These are phyloP conservation scores for Suillus subluteus DNA, from an alignment of 768 basidiomycete genomes.

Conservation along the genomic window DNA sequence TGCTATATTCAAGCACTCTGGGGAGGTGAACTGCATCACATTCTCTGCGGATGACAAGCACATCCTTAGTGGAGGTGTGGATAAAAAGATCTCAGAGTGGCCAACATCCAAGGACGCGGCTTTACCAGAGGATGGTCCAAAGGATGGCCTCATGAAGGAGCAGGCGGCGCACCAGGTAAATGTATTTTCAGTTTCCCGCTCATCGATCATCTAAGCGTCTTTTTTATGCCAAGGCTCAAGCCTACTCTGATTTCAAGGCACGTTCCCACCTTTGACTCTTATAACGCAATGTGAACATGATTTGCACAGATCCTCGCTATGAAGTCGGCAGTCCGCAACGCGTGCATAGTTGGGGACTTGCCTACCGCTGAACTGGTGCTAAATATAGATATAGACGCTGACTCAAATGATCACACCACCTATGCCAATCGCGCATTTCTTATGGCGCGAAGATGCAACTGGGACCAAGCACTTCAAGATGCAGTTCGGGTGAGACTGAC, in stretches of 20 bases:
- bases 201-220: background rate
- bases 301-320: background rate
- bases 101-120: no score
- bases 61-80: no score
- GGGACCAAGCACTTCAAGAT: background rate
- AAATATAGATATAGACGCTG: background rate
- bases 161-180: no score
- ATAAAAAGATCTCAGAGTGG: no score
- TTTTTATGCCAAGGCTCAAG: background rate
- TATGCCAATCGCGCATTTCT: background rate
- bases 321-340: background rate
- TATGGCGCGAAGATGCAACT: background rate
- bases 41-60: no score
- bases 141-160: no score
- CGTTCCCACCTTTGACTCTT: no score
- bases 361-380: background rate
- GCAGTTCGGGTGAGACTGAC: no score
- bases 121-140: no score
- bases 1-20: no score
- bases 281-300: background rate
- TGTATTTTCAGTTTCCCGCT: no score
- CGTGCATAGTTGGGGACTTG: background rate
- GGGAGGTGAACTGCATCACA: no score
- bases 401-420: background rate
- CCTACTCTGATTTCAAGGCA: background rate